Evolutionary conservation across 257 asterid species (phyloP).

Genomic region (Fraxinus excelsior): DNA sequence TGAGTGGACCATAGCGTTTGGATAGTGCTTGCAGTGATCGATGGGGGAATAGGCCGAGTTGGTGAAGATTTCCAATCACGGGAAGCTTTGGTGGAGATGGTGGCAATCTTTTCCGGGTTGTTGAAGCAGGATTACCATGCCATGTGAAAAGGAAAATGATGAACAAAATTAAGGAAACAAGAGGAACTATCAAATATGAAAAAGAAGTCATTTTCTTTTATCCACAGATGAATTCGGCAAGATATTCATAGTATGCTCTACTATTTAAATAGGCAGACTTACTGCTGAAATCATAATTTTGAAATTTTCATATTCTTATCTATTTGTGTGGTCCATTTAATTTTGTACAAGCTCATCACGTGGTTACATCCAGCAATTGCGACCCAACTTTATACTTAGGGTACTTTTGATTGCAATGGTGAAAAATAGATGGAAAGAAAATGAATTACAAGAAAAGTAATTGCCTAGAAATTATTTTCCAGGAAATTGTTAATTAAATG

Average conservation of each 20-base stretch:
- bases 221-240: background rate
- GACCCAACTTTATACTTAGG: too few relatives aligned
- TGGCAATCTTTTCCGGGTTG: slow-evolving; percentile 20
- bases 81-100: slow-evolving; percentile 54
- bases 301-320: too few relatives aligned
- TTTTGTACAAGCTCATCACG: too few relatives aligned
- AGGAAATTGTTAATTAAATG: too few relatives aligned
- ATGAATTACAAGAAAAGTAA: too few relatives aligned
- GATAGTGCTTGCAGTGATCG: slow-evolving; percentile 41
- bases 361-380: too few relatives aligned
- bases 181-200: background rate
- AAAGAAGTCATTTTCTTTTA: slow-evolving; percentile 1
- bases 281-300: too few relatives aligned
- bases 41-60: slow-evolving; percentile 41
- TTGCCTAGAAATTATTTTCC: too few relatives aligned
- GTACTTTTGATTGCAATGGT: too few relatives aligned
- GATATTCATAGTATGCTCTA: background rate
- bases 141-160: slow-evolving; percentile 21
- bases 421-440: too few relatives aligned
- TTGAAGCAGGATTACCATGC: slow-evolving; percentile 10
- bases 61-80: slow-evolving; percentile 45
- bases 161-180: background rate
- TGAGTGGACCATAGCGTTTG: slow-evolving; percentile 37
- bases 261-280: background rate
- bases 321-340: too few relatives aligned